These are phyloP conservation scores for Mortierella sp. DNA, from an alignment of 371 early-diverging fungal genomes.

Conservation along the genomic window DNA sequence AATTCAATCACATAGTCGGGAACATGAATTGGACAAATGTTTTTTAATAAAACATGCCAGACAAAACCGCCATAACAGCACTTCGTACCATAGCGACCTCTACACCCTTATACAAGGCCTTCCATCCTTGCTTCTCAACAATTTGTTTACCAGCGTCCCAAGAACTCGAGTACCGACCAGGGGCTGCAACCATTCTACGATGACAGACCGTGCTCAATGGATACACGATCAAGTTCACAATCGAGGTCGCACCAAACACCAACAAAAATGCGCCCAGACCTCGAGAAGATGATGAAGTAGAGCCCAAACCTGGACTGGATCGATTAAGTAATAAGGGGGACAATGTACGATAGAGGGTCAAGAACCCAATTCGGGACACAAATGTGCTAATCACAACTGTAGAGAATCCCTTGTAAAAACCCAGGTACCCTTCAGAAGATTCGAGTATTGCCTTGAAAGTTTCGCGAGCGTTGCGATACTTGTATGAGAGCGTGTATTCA, in stretches of 20 bases:
- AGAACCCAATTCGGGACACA: constrained; percentile 28
- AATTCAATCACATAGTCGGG: too few species aligned
- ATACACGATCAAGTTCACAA: constrained; percentile 18
- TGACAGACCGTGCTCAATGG: constrained; percentile 30
- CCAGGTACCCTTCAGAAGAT: constrained; percentile 14
- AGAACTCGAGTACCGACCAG: constrained; percentile 38
- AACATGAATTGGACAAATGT: background rate
- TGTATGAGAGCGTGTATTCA: constrained; percentile 30
- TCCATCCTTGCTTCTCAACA: constrained; percentile 46
- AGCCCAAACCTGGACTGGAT: too few species aligned
- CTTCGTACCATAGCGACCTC: constrained; percentile 28
- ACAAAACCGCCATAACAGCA: constrained; percentile 16
- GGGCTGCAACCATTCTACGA: constrained; percentile 35
- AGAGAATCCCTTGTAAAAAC: constrained; percentile 43
- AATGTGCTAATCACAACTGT: constrained; percentile 20
- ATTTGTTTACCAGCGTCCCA: constrained; percentile 46
- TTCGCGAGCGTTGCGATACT: constrained; percentile 12
- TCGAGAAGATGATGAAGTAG: background rate
- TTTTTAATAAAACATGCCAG: constrained; percentile 12
- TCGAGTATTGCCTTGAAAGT: constrained; percentile 7
- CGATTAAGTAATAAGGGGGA: constrained; percentile 9
- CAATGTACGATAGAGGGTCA: constrained; percentile 21
- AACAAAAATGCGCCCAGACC: constrained; percentile 14
- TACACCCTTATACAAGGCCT: constrained; percentile 24
- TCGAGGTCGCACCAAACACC: constrained; percentile 14